phyloP scores from a whole-genome alignment of 805 yeast genomes.

The Jamesozyma lodderae region DNA sequence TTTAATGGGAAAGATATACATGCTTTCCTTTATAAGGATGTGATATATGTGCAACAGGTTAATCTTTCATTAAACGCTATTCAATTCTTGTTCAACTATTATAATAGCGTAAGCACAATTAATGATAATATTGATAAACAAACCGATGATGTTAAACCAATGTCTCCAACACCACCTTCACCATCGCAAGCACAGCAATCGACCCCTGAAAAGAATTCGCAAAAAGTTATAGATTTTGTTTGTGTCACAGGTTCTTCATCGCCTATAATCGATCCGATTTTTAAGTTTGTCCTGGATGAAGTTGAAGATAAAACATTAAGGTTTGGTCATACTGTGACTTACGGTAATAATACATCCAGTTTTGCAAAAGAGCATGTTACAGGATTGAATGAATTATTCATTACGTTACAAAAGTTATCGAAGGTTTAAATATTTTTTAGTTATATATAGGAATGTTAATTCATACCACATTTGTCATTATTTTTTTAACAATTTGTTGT shows the following conservation, averaged over 20 bases:
- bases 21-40: constrained; percentile 62
- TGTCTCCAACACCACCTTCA: neutral
- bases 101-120: constrained; percentile 21
- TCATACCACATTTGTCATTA: no score
- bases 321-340: constrained; percentile 51
- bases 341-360: constrained; percentile 41
- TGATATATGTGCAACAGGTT: constrained; percentile 62
- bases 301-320: constrained; percentile 30
- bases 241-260: constrained; percentile 59
- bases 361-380: constrained; percentile 55
- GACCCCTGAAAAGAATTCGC: constrained; percentile 8
- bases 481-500: no score
- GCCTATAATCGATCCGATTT: constrained; percentile 58
- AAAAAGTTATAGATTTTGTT: constrained; percentile 33
- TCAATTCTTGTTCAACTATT: constrained; percentile 39
- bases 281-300: constrained; percentile 42
- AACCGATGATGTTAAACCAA: neutral
- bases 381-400: constrained; percentile 62
- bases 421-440: no score
- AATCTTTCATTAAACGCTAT: constrained; percentile 50
- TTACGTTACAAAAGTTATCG: constrained; percentile 31
- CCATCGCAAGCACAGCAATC: neutral
- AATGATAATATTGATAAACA: constrained; percentile 1
- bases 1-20: constrained; percentile 58
- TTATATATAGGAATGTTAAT: no score